Evolutionary conservation across 306 rosid genomes (phyloP).

Genomic region (Quercus rubra): DNA sequence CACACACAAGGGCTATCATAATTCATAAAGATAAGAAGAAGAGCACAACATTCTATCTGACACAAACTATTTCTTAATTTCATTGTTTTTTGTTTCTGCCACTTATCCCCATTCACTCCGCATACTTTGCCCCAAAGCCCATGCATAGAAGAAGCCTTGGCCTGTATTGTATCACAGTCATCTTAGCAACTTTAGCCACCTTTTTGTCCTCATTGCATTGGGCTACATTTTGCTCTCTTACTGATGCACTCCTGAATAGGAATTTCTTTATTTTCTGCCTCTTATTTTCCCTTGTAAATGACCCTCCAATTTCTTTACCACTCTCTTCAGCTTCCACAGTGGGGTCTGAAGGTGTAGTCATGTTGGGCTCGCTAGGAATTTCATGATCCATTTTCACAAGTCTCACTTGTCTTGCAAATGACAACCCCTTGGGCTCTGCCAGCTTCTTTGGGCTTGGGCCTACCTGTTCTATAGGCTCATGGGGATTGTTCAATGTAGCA

Average conservation of each 20-base stretch:
- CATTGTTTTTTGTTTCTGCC: neutral
- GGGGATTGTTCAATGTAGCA: neutral
- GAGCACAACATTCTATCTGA: neutral
- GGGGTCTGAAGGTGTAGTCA: conserved; percentile 6
- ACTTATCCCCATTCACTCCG: conserved; percentile 11
- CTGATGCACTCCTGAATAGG: conserved; percentile 24
- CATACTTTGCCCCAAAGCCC: conserved; percentile 35
- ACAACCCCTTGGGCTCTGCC: conserved; percentile 54
- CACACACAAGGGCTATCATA: neutral
- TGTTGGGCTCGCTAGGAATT: conserved; percentile 5
- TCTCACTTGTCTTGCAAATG: conserved; percentile 43
- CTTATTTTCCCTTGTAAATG: conserved; percentile 33
- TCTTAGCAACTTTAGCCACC: conserved; percentile 26
- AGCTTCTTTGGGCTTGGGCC: conserved; percentile 20
- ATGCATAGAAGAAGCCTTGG: conserved; percentile 49
- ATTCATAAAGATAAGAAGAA: neutral
- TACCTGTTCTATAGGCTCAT: conserved; percentile 8
- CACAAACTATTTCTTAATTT: neutral
- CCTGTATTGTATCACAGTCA: conserved; percentile 34
- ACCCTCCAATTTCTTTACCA: conserved; percentile 21
- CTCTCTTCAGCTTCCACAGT: conserved; percentile 19
- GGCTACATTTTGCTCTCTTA: conserved; percentile 24
- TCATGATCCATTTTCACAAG: conserved; percentile 26
- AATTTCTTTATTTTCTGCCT: conserved; percentile 33
- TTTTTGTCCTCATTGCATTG: conserved; percentile 20